Evolutionary conservation across 805 yeast genomes (phyloP).

Genomic region (Wickerhamiella dianesei): DNA sequence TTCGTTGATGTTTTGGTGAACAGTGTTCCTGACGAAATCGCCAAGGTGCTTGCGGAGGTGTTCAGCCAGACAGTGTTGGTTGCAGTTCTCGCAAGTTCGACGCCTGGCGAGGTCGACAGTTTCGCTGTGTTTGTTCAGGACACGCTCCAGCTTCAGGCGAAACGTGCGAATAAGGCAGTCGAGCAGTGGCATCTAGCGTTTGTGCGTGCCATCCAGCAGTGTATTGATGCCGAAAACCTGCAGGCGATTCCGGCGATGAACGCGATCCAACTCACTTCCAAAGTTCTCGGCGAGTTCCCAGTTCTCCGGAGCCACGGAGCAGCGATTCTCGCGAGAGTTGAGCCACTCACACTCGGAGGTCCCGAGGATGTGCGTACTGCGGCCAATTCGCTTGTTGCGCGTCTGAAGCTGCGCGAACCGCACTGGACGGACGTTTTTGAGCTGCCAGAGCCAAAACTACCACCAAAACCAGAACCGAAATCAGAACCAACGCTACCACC

Average conservation of each 20-base stretch:
- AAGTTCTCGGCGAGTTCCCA: conserved; percentile 11
- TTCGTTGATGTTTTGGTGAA: conserved; percentile 3
- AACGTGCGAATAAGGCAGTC: neutral
- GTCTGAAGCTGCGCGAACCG: neutral
- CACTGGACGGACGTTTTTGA: neutral
- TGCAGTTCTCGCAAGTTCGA: conserved; percentile 4
- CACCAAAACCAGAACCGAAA: too few relatives aligned
- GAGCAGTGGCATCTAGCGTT: neutral
- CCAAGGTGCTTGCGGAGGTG: neutral
- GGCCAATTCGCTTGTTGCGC: conserved; percentile 12
- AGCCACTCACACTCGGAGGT: conserved; percentile 5
- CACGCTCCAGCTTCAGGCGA: neutral
- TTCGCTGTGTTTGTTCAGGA: conserved; percentile 10
- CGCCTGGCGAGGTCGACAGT: conserved; percentile 15
- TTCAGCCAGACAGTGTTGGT: conserved; percentile 6
- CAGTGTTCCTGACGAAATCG: neutral
- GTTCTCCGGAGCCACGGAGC: conserved; percentile 7
- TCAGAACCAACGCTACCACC: too few relatives aligned
- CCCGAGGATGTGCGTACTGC: conserved; percentile 13
- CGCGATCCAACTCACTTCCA: conserved; percentile 9
- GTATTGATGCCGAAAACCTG: conserved; percentile 10
- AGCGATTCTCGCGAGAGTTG: conserved; percentile 4
- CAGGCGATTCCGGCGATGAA: conserved; percentile 10
- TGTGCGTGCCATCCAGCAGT: neutral
- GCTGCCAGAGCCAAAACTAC: too few relatives aligned